Evolutionary conservation across 2,329 filamentous ascomycete genomes (phyloP), one percentile per base, ranked within the genome.

Genomic region (Aspergillus terreus): DNA sequence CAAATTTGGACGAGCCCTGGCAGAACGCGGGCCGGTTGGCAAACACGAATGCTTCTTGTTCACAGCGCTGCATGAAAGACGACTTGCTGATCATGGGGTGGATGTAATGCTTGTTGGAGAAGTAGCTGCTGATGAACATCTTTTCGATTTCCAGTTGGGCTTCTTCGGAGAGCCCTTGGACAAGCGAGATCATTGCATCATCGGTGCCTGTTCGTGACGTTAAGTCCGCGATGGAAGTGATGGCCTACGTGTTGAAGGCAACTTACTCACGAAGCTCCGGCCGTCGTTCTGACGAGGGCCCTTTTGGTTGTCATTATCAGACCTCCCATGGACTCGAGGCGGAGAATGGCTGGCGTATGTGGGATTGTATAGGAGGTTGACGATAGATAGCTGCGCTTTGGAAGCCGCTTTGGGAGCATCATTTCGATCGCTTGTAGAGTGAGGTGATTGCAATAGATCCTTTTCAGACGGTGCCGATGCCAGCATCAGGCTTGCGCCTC

Each of bases 51-150:
- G 62, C 54, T 35, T 65, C 60, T 17, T 49, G 47, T 43, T 59
- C 56, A 36, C 61, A 64, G 15, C 56, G 54, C 41, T 47, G 50
- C 56, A 59, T 58, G 44, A 64, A 64, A 14, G 47, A 40, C 11
- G 38, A 42, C 43, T 63, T 60, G 19, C 49, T 53, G 15, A 65
- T 52, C 36, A 65, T 49, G 14, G 59, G 60, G 36, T 65, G 60
- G 33, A 65, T 61, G 36, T 61, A 62, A 30, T 65, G 61, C 36
- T 63, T 61, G 46, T 65, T 64, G 10, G 56, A 53, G 41, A 64
- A 65, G 49, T 60, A 65, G 41, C 57, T 58, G 42, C 53, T 53
- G 32, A 65, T 58, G 47, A 63, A 65, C 12, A 61, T 61, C 44
- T 61, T 65, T 46, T 64, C 63, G n/a, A 64, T 61, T 41, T 63